Conservation (phyloP, 2,329 filamentous ascomycete species). For the Colletotrichum ledebouriae region DNA sequence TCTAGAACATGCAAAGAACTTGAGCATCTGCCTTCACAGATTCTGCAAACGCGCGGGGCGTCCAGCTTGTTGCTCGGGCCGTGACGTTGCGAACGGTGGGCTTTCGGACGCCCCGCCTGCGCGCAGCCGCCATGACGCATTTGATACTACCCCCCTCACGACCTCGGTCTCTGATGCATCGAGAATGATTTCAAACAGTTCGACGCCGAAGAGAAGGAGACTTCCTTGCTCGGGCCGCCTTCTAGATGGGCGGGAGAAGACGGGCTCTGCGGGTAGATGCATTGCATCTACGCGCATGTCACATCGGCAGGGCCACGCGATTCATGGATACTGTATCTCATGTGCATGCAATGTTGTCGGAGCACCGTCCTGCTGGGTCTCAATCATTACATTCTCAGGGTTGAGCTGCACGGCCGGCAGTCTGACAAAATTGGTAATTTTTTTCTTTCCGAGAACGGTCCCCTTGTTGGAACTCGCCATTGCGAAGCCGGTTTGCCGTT, state of each 20-base stretch:
- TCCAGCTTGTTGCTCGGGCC: slow-evolving; percentile 1
- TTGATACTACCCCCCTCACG: not conserved
- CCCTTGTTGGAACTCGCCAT: not conserved
- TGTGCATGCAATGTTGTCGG: not conserved
- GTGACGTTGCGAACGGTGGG: slow-evolving; percentile 8
- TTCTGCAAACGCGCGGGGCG: slow-evolving; percentile 4
- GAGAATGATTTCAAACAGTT: slow-evolving; percentile 30
- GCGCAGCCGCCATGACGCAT: slow-evolving; percentile 26
- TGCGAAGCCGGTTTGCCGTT: not conserved
- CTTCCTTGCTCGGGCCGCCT: not conserved
- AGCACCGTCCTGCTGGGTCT: slow-evolving; percentile 17
- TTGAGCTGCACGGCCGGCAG: slow-evolving; percentile 12
- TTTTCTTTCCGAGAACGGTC: not conserved
- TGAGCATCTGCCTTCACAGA: accelerated
- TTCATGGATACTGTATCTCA: not conserved
- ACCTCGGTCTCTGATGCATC: slow-evolving; percentile 7
- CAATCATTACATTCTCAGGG: not conserved
- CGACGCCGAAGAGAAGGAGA: slow-evolving; percentile 23
- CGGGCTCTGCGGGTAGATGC: slow-evolving; percentile 4
- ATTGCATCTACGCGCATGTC: not conserved
- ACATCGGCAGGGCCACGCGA: slow-evolving; percentile 7
- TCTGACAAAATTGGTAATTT: not conserved
- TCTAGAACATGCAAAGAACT: not conserved
- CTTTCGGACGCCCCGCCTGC: slow-evolving; percentile 17
- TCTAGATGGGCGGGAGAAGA: slow-evolving; percentile 37